Evolutionary conservation across 345 rosid species (phyloP).

Genomic region (Angophora floribunda): DNA sequence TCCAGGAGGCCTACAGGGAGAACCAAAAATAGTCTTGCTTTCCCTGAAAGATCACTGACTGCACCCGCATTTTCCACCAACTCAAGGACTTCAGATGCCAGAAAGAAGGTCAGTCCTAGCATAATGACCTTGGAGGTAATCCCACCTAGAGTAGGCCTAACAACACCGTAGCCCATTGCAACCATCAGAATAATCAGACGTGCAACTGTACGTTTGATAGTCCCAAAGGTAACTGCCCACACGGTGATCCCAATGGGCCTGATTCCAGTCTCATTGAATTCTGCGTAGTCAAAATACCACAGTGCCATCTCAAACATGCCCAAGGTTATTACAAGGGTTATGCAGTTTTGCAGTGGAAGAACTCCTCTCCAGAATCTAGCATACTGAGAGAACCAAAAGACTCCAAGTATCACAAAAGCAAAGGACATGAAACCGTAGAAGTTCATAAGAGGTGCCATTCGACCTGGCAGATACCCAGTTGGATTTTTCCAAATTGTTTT

Average conservation of each 20-base stretch:
- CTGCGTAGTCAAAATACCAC: conserved; percentile 91
- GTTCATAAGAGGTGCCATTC: conserved; percentile 96
- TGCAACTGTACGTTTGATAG: conserved; percentile 67
- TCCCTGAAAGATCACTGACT: conserved; percentile 86
- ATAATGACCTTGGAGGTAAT: conserved; percentile 76
- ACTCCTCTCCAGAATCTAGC: conserved; percentile 93
- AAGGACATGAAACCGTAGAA: conserved; percentile 86
- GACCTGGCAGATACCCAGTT: conserved; percentile 79
- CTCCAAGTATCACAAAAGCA: conserved; percentile 75
- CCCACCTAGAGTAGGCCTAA: conserved; percentile 94
- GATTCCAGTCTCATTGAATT: conserved; percentile 78
- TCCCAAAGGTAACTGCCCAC: conserved; percentile 91
- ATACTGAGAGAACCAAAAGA: conserved; percentile 93
- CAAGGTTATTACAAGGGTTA: conserved; percentile 73
- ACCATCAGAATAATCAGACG: conserved; percentile 79
- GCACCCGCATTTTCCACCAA: conserved; percentile 87
- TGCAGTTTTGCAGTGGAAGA: conserved; percentile 78
- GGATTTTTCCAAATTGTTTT: conserved; percentile 97
- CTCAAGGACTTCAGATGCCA: conserved; percentile 91
- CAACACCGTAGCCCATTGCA: conserved; percentile 96
- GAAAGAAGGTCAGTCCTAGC: conserved; percentile 85
- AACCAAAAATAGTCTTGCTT: conserved; percentile 70
- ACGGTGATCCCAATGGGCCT: conserved; percentile 79
- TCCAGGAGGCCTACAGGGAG: conserved; percentile 88
- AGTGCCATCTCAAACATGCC: conserved; percentile 99